Conservation (phyloP, 2,329 filamentous ascomycete species). For the Seiridium cupressi region DNA sequence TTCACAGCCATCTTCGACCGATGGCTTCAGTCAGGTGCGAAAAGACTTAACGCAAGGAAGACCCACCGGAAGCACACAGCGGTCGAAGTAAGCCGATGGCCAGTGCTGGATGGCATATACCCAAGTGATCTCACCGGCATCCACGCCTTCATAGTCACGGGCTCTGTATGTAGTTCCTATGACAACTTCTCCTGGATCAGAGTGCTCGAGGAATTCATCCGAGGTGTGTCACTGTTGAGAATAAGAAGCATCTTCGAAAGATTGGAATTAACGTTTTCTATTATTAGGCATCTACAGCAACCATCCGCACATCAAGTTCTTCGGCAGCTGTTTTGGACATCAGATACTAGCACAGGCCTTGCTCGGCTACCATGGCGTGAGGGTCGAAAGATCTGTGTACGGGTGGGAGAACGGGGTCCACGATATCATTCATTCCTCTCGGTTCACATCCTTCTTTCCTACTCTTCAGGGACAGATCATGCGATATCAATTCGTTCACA, state of each 20-base stretch:
- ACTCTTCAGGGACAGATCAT: neutral
- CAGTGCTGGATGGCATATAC: constrained; percentile 4
- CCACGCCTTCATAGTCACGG: constrained; percentile 10
- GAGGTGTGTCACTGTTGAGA: neutral
- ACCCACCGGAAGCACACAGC: neutral
- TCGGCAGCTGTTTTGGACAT: constrained; percentile 12
- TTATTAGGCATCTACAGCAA: constrained; percentile 6
- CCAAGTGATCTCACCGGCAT: neutral
- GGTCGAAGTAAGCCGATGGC: constrained; percentile 3
- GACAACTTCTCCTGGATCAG: constrained; percentile 10
- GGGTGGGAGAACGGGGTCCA: constrained; percentile 13
- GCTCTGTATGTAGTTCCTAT: constrained; percentile 8
- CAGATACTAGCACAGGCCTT: constrained; percentile 10
- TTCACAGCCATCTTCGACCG: constrained; percentile 10
- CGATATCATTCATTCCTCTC: neutral
- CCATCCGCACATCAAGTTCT: constrained; percentile 9
- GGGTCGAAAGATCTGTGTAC: neutral
- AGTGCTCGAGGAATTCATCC: neutral
- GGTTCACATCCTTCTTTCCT: constrained; percentile 8
- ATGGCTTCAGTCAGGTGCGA: constrained; percentile 8
- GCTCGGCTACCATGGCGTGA: constrained; percentile 3
- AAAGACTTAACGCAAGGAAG: neutral
- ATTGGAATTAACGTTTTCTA: neutral
- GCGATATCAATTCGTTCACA: constrained; percentile 11
- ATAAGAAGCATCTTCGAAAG: too few relatives aligned